Evolutionary conservation across 1,284 basidiomycete genomes (phyloP).

Genomic region (Austroboletus novae-zelandiae): DNA sequence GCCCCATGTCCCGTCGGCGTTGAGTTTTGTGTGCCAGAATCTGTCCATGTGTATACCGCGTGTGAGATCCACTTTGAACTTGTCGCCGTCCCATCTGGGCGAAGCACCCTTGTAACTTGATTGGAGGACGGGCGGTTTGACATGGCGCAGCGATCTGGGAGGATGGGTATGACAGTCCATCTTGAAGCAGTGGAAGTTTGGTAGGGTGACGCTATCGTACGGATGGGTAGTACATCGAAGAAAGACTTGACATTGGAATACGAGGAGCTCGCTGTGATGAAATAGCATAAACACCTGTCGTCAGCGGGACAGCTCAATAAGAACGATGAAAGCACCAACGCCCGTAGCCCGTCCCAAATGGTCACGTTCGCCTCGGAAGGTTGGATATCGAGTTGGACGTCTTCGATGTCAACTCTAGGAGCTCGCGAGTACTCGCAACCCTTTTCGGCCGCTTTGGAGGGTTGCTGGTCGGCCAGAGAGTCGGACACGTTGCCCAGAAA

Average conservation of each 20-base stretch:
- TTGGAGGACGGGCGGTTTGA: slow-evolving; percentile 8
- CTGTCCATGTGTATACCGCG: slow-evolving; percentile 24
- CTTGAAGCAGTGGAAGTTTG: slow-evolving; percentile 17
- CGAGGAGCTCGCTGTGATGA: slow-evolving; percentile 12
- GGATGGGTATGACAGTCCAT: slow-evolving; percentile 21
- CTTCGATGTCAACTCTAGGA: slow-evolving; percentile 1
- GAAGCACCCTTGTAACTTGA: slow-evolving; percentile 14
- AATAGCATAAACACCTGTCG: not conserved
- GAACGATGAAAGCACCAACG: slow-evolving; percentile 16
- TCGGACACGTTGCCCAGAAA: not conserved
- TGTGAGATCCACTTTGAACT: not conserved
- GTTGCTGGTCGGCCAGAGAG: not conserved
- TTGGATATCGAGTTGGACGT: slow-evolving; percentile 17
- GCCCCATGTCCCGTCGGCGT: slow-evolving; percentile 21
- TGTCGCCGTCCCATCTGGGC: not conserved
- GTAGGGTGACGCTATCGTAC: slow-evolving; percentile 8
- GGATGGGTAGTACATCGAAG: slow-evolving; percentile 18
- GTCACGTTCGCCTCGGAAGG: slow-evolving; percentile 16
- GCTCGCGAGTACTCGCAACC: not conserved
- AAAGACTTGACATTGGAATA: slow-evolving; percentile 25
- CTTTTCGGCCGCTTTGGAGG: too few relatives aligned
- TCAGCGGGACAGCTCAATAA: not conserved
- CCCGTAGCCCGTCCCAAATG: slow-evolving; percentile 23
- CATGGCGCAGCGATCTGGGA: slow-evolving; percentile 2
- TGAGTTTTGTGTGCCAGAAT: slow-evolving; percentile 16